Percentiles rank a stretch among this genome's conserved stretches.
These are phyloP conservation scores for Clitopilus passeckerianus DNA, from an alignment of 768 basidiomycete species.

Conservation along the genomic window DNA sequence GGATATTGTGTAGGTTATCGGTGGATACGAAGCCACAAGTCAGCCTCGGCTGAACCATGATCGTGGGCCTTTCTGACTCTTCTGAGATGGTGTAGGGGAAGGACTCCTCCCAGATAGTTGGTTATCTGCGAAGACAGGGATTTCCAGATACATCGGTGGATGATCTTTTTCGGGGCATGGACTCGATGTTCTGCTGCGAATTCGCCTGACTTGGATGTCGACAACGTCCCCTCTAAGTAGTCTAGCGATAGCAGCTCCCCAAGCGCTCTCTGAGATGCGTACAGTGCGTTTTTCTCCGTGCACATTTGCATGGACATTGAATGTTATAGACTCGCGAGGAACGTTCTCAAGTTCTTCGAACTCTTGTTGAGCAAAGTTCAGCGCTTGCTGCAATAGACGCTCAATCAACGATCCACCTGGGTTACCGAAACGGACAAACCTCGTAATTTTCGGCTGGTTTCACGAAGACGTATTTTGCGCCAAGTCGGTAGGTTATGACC, in stretches of 20 bases:
- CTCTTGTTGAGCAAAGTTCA: constrained; percentile 44
- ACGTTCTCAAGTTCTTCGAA: constrained; percentile 36
- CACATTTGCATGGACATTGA: constrained; percentile 31
- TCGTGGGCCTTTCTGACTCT: constrained; percentile 8
- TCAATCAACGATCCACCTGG: neutral
- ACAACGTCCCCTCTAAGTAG: constrained; percentile 44
- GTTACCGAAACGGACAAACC: constrained; percentile 21
- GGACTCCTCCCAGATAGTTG: constrained; percentile 17
- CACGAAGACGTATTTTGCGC: constrained; percentile 45
- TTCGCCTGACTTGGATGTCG: constrained; percentile 32
- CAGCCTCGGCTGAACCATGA: constrained; percentile 11
- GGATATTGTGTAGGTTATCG: too few relatives aligned
- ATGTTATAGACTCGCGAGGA: constrained; percentile 35
- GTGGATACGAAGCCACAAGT: neutral
- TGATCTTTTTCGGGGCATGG: constrained; percentile 12
- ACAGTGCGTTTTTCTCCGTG: constrained; percentile 28
- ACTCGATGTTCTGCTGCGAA: constrained; percentile 12
- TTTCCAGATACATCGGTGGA: constrained; percentile 40
- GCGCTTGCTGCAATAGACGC: constrained; percentile 33
- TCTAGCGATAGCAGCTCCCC: constrained; percentile 35
- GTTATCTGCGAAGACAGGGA: constrained; percentile 21
- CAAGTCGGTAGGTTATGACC: constrained; percentile 45
- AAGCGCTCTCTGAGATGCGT: constrained; percentile 48
- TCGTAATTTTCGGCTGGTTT: constrained; percentile 35
- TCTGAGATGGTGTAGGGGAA: constrained; percentile 15